phyloP scores from a whole-genome alignment of 1,284 basidiomycete species.

The Tylopilus sp. region DNA sequence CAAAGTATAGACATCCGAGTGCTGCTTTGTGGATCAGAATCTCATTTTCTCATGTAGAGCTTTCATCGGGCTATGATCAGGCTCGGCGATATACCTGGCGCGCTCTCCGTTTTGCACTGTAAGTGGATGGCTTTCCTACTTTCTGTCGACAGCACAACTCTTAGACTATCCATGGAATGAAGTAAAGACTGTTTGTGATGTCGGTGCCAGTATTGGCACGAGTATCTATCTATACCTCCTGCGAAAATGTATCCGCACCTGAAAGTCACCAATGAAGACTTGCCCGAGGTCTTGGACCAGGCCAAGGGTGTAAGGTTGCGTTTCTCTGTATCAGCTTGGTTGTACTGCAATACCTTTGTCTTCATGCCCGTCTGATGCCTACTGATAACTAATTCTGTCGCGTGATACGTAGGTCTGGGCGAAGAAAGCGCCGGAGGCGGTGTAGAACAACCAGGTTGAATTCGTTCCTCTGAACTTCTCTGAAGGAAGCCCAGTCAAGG shows the following conservation, averaged over 20 bases:
- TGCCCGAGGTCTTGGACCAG: conserved; percentile 36
- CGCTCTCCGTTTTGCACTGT: conserved; percentile 29
- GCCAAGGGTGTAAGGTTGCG: conserved; percentile 27
- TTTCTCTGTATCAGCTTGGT: background rate
- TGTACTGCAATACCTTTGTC: too few species aligned
- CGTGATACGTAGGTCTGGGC: conserved; percentile 32
- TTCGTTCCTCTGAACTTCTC: conserved; percentile 48
- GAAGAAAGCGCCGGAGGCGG: conserved; percentile 32
- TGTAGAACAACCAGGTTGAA: conserved; percentile 35
- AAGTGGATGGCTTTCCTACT: background rate
- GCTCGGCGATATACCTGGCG: conserved; percentile 14
- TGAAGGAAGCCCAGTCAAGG: conserved; percentile 36
- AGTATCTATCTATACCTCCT: conserved; percentile 43
- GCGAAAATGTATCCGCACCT: conserved; percentile 40
- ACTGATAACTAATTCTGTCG: conserved; percentile 1
- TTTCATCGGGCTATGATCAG: conserved; percentile 27
- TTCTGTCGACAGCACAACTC: background rate
- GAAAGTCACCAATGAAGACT: conserved; percentile 44
- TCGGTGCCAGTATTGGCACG: conserved; percentile 46
- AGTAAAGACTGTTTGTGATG: conserved; percentile 44
- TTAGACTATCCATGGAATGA: conserved; percentile 43
- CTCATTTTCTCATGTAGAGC: conserved; percentile 13
- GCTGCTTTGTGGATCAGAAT: background rate
- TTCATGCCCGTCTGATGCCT: background rate
- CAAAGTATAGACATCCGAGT: conserved; percentile 12